phyloP scores from a whole-genome alignment of 192 early-diverging fungal species.

The Rhizophagus clarus region DNA sequence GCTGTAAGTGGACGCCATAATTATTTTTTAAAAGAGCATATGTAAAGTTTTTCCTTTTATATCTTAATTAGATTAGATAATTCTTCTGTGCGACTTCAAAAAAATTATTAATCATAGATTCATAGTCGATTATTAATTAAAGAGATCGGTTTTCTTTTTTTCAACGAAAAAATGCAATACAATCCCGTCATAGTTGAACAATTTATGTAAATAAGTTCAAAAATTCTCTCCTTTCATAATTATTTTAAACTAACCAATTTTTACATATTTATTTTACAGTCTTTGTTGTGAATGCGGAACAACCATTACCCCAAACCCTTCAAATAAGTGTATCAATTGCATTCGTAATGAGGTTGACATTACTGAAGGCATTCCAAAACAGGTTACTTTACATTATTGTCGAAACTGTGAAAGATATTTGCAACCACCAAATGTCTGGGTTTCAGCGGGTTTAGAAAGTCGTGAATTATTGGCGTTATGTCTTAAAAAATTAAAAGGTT shows the following conservation, averaged over 20 bases:
- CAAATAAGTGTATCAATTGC: slow-evolving; percentile 99
- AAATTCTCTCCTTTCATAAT: not conserved
- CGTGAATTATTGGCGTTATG: slow-evolving; percentile 91
- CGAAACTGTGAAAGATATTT: slow-evolving; percentile 96
- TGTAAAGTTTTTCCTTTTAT: no score
- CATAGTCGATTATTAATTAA: no score
- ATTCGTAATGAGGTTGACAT: slow-evolving; percentile 97
- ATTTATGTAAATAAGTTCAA: slow-evolving; percentile 48
- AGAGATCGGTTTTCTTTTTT: not conserved
- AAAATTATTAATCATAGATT: no score
- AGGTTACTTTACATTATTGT: slow-evolving; percentile 94
- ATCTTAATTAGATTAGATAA: no score
- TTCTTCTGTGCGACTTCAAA: no score
- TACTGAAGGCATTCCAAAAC: slow-evolving; percentile 98
- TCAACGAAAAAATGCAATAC: slow-evolving; percentile 47
- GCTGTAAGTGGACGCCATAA: not conserved
- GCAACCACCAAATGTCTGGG: slow-evolving; percentile 93
- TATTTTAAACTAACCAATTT: not conserved
- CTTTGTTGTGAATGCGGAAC: slow-evolving; percentile 96
- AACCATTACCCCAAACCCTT: slow-evolving; percentile 92
- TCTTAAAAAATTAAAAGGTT: slow-evolving; percentile 88
- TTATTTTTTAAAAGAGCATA: not conserved
- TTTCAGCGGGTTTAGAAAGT: slow-evolving; percentile 83
- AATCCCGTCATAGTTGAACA: slow-evolving; percentile 54
- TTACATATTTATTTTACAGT: slow-evolving; percentile 23